Evolutionary conservation across 306 rosid species (phyloP).

Genomic region (Pterocarpus santalinus): DNA sequence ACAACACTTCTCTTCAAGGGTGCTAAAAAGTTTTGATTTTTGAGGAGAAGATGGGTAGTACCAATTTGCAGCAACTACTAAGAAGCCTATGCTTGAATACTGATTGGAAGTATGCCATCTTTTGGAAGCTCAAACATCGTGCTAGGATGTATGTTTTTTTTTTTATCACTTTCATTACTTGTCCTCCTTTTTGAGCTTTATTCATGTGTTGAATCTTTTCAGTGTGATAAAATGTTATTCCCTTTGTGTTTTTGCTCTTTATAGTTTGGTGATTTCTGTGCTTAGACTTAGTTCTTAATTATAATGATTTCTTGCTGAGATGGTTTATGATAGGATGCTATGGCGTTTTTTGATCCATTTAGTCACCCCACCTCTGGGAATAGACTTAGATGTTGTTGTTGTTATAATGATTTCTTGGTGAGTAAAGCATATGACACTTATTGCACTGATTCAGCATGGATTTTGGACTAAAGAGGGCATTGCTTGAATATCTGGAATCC

Average conservation of each 20-base stretch:
- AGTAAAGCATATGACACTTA: constrained; percentile 32
- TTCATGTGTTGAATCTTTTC: not conserved
- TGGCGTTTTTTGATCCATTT: too few relatives aligned
- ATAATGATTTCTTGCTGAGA: not conserved
- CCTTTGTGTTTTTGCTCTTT: not conserved
- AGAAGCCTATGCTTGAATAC: constrained; percentile 71
- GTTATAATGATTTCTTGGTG: not conserved
- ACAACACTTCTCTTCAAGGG: constrained; percentile 39
- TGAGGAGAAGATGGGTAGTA: constrained; percentile 55
- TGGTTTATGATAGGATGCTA: too few relatives aligned
- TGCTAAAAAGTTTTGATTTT: constrained; percentile 38
- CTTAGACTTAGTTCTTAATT: not conserved
- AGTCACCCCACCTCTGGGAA: too few relatives aligned
- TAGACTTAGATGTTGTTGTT: not conserved
- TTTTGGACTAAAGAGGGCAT: constrained; percentile 23
- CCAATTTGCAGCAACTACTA: constrained; percentile 61
- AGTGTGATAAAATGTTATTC: not conserved
- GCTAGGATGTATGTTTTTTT: constrained; percentile 70
- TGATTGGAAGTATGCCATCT: constrained; percentile 81
- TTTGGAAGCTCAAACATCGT: constrained; percentile 78
- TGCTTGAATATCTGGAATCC: constrained; percentile 7
- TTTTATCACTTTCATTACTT: constrained; percentile 1
- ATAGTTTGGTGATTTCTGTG: not conserved
- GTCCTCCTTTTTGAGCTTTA: constrained; percentile 1
- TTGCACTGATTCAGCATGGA: not conserved